Evolutionary conservation across 2,329 filamentous ascomycete genomes (phyloP), one percentile per base, ranked within the genome.

Genomic region (Xylariaceae sp.): DNA sequence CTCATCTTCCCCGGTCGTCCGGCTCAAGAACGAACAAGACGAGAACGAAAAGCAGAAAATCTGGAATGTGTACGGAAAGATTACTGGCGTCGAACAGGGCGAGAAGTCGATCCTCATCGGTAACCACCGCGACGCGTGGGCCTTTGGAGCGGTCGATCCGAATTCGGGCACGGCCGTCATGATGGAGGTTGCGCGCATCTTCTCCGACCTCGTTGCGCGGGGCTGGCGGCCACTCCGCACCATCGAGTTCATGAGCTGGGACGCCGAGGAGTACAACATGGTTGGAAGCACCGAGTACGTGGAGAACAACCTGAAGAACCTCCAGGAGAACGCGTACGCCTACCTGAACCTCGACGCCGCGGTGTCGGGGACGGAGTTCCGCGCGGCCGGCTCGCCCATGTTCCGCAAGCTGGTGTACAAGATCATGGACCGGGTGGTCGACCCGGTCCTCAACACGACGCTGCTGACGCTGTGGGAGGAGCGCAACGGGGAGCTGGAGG

Each of bases 221-320:
- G 90, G 89, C 33, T 98, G 92, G 92, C 75, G 84, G 17, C 92
- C 92, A 1, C 68, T 94, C 12, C 81, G 92, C n/a, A 93, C 87
- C 3, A 94, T 98, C 44, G 84, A 94, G 56, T 96, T 98, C 58
- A 88, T 89, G 52, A 94, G 86, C 21, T 98, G 92, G 92, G 92
- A 98, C 57, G 92, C 77, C 4, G 82, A 82, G 47, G 87, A 90
- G 58, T 96, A 94, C 64, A 95, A 95, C 58, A 65, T 92, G 29
- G 84, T 94, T 37, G 92, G 92, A 7, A 94, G 87, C 9, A 96
- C 92, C 2, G 92, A 98, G 57, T 90, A 83, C 51, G 92, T 98
- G 29, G 92, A 98, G 61, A 81, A 83, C 29, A 80, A 90, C 46
- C 67, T 87, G 18, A 78, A 89, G 0, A 57, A 64, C 3, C 68